Percentiles rank a stretch among this genome's conserved stretches.
phyloP scores from a whole-genome alignment of 1,284 basidiomycete species.

The Melampsora larici-populina region DNA sequence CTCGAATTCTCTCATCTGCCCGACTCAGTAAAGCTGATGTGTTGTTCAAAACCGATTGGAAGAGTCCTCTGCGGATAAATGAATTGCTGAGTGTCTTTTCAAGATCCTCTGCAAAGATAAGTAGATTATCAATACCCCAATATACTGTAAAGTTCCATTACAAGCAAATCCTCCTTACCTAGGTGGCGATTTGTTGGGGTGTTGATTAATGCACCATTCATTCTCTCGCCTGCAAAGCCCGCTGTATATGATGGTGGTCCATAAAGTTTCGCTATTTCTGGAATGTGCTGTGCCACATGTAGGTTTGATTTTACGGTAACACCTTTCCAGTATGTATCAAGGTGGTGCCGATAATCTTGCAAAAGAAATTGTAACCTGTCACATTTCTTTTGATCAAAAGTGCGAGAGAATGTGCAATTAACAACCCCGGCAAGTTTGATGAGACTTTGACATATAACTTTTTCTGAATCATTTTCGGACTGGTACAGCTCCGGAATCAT shows the following conservation, averaged over 20 bases:
- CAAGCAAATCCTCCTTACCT: neutral
- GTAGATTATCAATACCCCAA: neutral
- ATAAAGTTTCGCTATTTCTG: neutral
- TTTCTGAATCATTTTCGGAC: no score
- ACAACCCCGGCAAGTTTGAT: neutral
- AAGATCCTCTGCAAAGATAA: neutral
- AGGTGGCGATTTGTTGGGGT: neutral
- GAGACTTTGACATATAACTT: no score
- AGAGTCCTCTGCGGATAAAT: neutral
- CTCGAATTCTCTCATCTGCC: neutral
- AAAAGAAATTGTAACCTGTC: neutral
- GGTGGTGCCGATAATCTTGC: neutral
- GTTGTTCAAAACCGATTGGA: neutral
- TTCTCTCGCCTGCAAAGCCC: neutral
- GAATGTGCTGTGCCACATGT: neutral
- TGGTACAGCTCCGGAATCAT: no score
- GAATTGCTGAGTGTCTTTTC: neutral
- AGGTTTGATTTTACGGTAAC: neutral
- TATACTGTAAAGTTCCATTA: neutral
- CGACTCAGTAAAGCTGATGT: neutral
- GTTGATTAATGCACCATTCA: neutral
- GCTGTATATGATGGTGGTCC: neutral
- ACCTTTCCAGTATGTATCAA: neutral
- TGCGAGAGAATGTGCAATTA: neutral
- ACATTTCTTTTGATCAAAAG: neutral